Base-by-base conservation (phyloP, 441 rosid species). In the Populus hybrid region DNA sequence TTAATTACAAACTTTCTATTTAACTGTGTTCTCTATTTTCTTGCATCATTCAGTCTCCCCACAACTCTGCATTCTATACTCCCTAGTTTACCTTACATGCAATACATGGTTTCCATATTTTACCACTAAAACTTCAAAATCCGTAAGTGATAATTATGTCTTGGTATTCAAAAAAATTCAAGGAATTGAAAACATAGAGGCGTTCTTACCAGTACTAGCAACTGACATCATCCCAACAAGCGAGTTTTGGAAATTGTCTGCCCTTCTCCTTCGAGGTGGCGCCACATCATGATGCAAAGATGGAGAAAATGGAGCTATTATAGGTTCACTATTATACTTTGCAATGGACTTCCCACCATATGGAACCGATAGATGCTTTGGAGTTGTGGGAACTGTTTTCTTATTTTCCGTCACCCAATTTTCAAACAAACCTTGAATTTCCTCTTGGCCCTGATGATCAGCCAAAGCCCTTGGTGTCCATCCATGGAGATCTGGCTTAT, bases 381-480 rank as follows among this genome's bases (percentile, higher is more conserved):
- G 82, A 40, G 69, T 36, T 14, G 76, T 4, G 66, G 81, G 42
- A 40, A 70, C 74, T 2, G 82, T 76, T 57, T 74, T 69, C 72
- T 75, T 76, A 84, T 69, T 81, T 68, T 21, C 76, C 71, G 83
- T 78, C 78, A 71, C 80, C 38, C 75, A 70, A 14, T 69, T 81
- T 21, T 81, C 80, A 34, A 94, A 81, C 74, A 94, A 30, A 50
- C 32, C 35, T 77, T 84, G 81, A 63, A 91, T 91, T 61, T 91
- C 93, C 77, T 90, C 94, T 24, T 84, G 89, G 69, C 97, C 95
- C 85, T 93, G 98, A 73, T 96, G 96, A 76, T 93, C 96, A 5
- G 95, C 95, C 71, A 96, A 82, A 69, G 75, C 89, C 81, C 89
- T 86, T 21, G 98, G 87, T 14, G 95, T 93, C 98, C 97, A 96